Evolutionary conservation across 805 yeast genomes (phyloP).

Genomic region (Zygosaccharomyces kombuchaensis): DNA sequence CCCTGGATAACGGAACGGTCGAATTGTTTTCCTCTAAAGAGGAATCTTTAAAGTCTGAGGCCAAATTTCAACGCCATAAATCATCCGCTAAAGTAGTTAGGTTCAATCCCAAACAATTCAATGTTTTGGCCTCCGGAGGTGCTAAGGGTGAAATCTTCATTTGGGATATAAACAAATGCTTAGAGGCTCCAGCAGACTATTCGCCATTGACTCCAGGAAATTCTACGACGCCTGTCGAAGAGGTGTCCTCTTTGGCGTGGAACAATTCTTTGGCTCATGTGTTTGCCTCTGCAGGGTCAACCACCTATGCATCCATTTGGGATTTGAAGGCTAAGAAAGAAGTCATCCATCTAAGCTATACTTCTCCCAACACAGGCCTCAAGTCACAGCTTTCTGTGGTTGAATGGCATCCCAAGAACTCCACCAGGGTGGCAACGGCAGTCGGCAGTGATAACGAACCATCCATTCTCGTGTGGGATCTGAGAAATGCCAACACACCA

Average conservation of each 20-base stretch:
- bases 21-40: slow-evolving; percentile 68
- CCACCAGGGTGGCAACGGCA: slow-evolving; percentile 85
- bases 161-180: slow-evolving; percentile 76
- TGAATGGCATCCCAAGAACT: slow-evolving; percentile 90
- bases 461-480: slow-evolving; percentile 84
- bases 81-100: slow-evolving; percentile 68
- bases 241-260: slow-evolving; percentile 81
- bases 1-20: slow-evolving; percentile 75
- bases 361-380: slow-evolving; percentile 44
- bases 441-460: slow-evolving; percentile 79
- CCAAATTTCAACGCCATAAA: slow-evolving; percentile 54
- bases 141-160: slow-evolving; percentile 81
- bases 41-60: slow-evolving; percentile 44
- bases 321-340: slow-evolving; percentile 84
- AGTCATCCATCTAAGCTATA: slow-evolving; percentile 76
- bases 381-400: slow-evolving; percentile 74
- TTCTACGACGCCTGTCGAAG: slow-evolving; percentile 76
- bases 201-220: slow-evolving; percentile 62
- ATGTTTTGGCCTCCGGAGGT: slow-evolving; percentile 82
- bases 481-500: slow-evolving; percentile 91
- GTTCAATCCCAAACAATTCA: slow-evolving; percentile 70
- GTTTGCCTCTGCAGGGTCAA: slow-evolving; percentile 81
- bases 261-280: slow-evolving; percentile 78
- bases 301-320: slow-evolving; percentile 90
- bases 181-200: slow-evolving; percentile 36